Base-by-base conservation (phyloP, 371 early-diverging fungal genomes). In the Mortierella sp. region DNA sequence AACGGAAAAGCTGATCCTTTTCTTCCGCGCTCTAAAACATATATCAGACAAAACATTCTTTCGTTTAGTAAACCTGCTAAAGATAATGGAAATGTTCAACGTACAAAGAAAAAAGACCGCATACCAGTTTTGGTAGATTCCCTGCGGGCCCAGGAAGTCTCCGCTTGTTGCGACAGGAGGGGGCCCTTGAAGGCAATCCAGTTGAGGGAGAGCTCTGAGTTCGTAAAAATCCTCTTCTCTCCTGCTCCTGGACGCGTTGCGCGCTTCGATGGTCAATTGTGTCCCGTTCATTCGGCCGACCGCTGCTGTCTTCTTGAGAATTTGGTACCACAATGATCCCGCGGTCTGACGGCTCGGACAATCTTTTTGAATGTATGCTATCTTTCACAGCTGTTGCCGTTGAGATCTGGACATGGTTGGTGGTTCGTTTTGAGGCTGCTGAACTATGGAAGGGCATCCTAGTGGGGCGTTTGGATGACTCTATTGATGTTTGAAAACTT, bases 61-160 rank as follows among this genome's bases (percentile, higher is more conserved):
- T 21, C 27, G 30, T 17, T 19, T 42, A 1, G 15, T 12, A 12
- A 27, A 17, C 9, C 21, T 9, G 19, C 9, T 8, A 3, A 19
- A 56, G 39, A 14, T 39, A 21, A 31, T 34, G 4, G 24, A 37
- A 15, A 14, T 23, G 24, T 2, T 2, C 0, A 4, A 11, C 14
- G 28, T 30, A 31, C 19, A 32, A 14, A 19, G n/a, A 4, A 7
- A 14, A 34, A 7, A 34, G 32, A 26, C 12, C 19, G 1, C 58
- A 24, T 64, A 75, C 76, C 51, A 75, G 46, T 30, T 19, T 42
- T 0, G 76, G 76, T 4, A 75, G 15, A 39, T 75, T 69, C 17
- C 76, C 76, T n/a, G 76, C 76, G 27, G 76, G 76, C 0, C 76
- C 76, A 6, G 76, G 76, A 0, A 75, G 60, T 15, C 43, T 54